Percentiles rank a stretch among this genome's conserved stretches.
Conservation (phyloP, 495 filamentous ascomycete genomes). For the Neurospora africana region DNA sequence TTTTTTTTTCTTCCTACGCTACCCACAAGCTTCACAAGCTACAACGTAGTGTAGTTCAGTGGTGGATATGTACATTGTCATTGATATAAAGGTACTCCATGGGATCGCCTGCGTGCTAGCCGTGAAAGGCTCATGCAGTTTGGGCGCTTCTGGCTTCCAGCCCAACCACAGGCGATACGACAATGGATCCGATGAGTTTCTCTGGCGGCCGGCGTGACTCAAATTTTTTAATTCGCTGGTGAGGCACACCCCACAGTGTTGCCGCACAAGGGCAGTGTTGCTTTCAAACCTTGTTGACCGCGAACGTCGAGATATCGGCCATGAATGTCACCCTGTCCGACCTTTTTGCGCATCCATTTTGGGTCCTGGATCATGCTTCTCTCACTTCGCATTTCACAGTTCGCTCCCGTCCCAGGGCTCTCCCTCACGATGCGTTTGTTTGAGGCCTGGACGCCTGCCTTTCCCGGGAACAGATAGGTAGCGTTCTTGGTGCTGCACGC, state of each 20-base stretch:
- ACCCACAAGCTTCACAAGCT: not conserved
- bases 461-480: not conserved
- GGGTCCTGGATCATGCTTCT: not conserved
- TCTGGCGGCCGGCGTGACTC: slow-evolving; percentile 7
- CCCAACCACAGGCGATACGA: slow-evolving; percentile 14
- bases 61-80: not conserved
- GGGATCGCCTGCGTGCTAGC: not conserved
- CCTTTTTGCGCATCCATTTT: not conserved
- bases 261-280: not conserved
- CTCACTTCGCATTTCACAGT: not conserved
- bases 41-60: not conserved
- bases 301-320: not conserved
- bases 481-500: not conserved
- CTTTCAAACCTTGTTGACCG: not conserved
- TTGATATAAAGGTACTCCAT: not conserved
- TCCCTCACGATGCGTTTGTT: not conserved
- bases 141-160: slow-evolving; percentile 15
- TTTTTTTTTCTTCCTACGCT: not conserved
- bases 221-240: slow-evolving; percentile 2
- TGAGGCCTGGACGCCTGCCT: not conserved
- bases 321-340: not conserved
- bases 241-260: not conserved
- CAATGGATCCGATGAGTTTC: slow-evolving; percentile 1
- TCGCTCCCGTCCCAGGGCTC: not conserved
- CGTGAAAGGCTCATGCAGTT: slow-evolving; percentile 1